Evolutionary conservation across 129 eudicot species (phyloP).

Genomic region (Chrysanthemum lavandulifolium): DNA sequence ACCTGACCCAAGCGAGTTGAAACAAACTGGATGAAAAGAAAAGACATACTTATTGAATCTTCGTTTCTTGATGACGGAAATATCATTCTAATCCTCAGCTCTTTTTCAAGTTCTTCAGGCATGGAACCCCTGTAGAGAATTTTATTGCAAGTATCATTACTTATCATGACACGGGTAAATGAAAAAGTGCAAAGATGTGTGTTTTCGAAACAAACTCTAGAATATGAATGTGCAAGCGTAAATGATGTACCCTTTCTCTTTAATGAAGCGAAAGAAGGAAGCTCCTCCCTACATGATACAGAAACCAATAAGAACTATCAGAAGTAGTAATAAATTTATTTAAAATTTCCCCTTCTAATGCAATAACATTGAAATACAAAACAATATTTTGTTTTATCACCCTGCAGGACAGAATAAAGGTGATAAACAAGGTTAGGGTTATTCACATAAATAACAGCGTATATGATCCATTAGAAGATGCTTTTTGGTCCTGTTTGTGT

Average conservation of each 20-base stretch:
- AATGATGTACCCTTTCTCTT: conserved; percentile 66
- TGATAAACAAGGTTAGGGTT: no score
- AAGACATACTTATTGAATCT: conserved; percentile 61
- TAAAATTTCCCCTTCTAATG: no score
- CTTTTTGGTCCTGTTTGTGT: no score
- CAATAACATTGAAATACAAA: no score
- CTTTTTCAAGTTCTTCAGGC: conserved; percentile 62
- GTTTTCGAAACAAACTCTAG: conserved; percentile 9
- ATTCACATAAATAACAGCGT: no score
- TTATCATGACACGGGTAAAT: not conserved
- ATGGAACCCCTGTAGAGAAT: conserved; percentile 50
- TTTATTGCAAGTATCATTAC: conserved; percentile 1
- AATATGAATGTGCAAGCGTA: not conserved
- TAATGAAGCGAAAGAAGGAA: conserved; percentile 72
- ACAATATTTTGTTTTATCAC: not conserved
- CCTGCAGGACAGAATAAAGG: not conserved
- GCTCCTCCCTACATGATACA: conserved; percentile 59
- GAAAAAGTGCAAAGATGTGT: not conserved
- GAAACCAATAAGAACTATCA: not conserved
- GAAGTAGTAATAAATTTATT: no score
- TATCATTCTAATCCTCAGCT: conserved; percentile 53
- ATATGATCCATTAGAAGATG: no score
- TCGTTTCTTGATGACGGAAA: conserved; percentile 58
- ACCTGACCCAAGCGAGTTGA: not conserved
- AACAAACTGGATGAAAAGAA: conserved; percentile 16